phyloP scores from a whole-genome alignment of 768 basidiomycete genomes.

The Tylopilus balloui region DNA sequence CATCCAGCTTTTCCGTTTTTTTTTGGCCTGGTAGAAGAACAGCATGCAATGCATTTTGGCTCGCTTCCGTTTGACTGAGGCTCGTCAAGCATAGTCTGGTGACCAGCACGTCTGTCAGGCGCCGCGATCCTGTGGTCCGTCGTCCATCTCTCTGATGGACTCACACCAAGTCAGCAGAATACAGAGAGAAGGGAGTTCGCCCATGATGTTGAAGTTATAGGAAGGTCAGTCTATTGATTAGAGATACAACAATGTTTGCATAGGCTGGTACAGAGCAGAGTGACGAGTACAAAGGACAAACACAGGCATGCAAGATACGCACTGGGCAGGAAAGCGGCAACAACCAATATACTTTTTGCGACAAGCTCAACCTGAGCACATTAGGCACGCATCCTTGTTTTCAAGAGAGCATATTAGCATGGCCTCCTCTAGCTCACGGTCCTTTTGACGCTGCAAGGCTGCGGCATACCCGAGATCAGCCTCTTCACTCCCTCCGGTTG shows the following conservation, averaged over 20 bases:
- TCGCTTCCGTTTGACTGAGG: too few species aligned
- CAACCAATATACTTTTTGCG: not conserved
- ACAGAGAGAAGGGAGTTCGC: too few species aligned
- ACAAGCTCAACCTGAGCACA: conserved; percentile 72
- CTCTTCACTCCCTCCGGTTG: conserved; percentile 35
- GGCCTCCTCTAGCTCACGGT: conserved; percentile 75
- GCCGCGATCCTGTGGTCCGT: too few species aligned
- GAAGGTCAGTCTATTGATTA: conserved; percentile 5
- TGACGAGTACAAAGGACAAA: not conserved
- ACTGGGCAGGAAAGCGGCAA: too few species aligned
- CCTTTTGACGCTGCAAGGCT: conserved; percentile 64
- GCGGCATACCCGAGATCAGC: conserved; percentile 72
- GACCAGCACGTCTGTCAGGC: too few species aligned
- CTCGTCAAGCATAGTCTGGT: too few species aligned
- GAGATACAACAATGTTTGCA: conserved; percentile 20
- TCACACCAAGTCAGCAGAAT: too few species aligned
- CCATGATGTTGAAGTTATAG: too few species aligned
- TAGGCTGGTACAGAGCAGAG: conserved; percentile 5
- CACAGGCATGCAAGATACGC: not conserved
- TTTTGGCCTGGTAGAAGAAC: too few species aligned
- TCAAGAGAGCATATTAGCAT: conserved; percentile 81
- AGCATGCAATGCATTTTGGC: too few species aligned
- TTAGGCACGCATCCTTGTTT: conserved; percentile 91
- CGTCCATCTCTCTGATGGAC: too few species aligned
- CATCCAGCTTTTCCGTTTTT: too few species aligned